phyloP scores from a whole-genome alignment of 805 yeast genomes.

The Brettanomyces custersianus region DNA sequence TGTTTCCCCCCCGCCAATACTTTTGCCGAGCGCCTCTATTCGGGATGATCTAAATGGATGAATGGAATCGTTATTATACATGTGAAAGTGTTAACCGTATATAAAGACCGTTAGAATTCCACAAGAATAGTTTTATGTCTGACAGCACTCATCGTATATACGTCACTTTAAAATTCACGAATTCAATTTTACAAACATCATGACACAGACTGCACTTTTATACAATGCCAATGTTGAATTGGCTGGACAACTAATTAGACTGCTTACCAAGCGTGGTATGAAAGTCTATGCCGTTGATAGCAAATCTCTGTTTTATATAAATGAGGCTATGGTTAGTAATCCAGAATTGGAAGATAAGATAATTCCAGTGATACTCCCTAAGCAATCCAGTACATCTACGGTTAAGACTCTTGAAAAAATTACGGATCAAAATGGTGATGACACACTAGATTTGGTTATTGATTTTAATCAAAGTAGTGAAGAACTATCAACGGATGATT shows the following conservation, averaged over 20 bases:
- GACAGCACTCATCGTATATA: too few species aligned
- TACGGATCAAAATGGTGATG: not conserved
- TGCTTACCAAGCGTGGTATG: not conserved
- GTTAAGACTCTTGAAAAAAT: not conserved
- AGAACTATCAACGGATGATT: conserved; percentile 1
- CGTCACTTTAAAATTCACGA: too few species aligned
- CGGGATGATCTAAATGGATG: too few species aligned
- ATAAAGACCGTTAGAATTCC: too few species aligned
- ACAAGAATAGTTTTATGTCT: too few species aligned
- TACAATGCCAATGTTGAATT: conserved; percentile 1
- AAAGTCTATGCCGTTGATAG: conserved; percentile 1
- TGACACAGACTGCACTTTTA: conserved; percentile 1
- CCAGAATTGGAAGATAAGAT: conserved; percentile 1
- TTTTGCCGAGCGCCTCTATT: too few species aligned
- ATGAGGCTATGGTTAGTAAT: not conserved
- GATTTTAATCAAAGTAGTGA: not conserved
- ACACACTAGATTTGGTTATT: not conserved
- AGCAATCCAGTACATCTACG: not conserved
- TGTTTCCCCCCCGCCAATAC: too few species aligned
- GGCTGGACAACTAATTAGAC: not conserved
- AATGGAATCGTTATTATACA: too few species aligned
- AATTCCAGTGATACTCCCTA: not conserved
- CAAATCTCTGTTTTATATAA: not conserved
- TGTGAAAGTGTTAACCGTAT: too few species aligned
- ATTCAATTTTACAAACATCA: not conserved